Conservation (phyloP, 768 basidiomycete genomes). For the Pulveroboletus sp. region DNA sequence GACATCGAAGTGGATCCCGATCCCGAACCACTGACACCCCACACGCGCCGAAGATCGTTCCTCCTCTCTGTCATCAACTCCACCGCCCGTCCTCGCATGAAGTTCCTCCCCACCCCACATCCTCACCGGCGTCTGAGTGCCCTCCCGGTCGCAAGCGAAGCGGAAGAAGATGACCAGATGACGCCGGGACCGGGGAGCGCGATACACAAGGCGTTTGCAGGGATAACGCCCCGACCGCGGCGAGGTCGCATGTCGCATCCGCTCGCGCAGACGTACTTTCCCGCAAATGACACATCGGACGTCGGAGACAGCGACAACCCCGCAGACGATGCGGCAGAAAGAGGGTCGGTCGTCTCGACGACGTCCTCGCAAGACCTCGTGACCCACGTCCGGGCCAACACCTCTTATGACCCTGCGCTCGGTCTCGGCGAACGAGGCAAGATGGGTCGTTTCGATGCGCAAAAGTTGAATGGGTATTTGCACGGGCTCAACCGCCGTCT, state of each 20-base stretch:
- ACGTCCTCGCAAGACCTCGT: slow-evolving; percentile 88
- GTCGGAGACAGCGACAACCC: slow-evolving; percentile 26
- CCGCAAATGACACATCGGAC: slow-evolving; percentile 34
- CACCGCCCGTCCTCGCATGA: slow-evolving; percentile 65
- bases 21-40: slow-evolving; percentile 59
- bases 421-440: slow-evolving; percentile 66
- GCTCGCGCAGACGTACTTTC: slow-evolving; percentile 49
- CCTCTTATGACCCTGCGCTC: slow-evolving; percentile 82
- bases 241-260: slow-evolving; percentile 58
- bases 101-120: slow-evolving; percentile 41
- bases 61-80: slow-evolving; percentile 82
- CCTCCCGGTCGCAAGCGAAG: slow-evolving; percentile 53
- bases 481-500: slow-evolving; percentile 80
- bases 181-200: slow-evolving; percentile 34
- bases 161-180: slow-evolving; percentile 29
- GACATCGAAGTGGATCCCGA: slow-evolving; percentile 35
- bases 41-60: slow-evolving; percentile 73
- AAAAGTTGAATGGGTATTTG: slow-evolving; percentile 81
- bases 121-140: slow-evolving; percentile 47
- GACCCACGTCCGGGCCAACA: slow-evolving; percentile 72
- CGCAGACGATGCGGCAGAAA: slow-evolving; percentile 47
- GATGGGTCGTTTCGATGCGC: slow-evolving; percentile 77
- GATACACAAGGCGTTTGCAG: slow-evolving; percentile 54
- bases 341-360: slow-evolving; percentile 73
- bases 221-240: slow-evolving; percentile 60